Percentiles rank a stretch among this genome's conserved stretches.
Evolutionary conservation across 1,284 basidiomycete genomes (phyloP).

Genomic region (Neolentinus lepideus): DNA sequence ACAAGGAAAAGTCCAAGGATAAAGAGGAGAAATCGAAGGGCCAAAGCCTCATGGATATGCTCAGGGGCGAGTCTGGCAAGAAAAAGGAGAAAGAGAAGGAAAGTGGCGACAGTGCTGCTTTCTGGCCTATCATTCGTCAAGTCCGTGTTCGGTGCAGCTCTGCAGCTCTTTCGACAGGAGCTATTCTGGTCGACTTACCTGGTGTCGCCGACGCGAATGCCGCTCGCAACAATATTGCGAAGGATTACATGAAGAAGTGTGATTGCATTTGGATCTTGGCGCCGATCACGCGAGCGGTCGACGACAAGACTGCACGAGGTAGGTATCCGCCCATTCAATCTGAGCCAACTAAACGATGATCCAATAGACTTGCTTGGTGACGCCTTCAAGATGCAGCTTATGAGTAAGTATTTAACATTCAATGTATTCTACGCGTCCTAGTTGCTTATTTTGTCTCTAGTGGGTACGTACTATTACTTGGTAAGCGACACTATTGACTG

Average conservation of each 20-base stretch:
- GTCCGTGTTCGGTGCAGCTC: constrained; percentile 52
- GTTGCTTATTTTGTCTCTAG: constrained; percentile 10
- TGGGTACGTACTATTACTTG: constrained; percentile 19
- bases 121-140: constrained; percentile 57
- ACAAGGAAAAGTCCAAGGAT: constrained; percentile 30
- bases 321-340: neutral
- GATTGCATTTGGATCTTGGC: constrained; percentile 51
- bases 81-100: constrained; percentile 25
- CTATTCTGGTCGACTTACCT: constrained; percentile 52
- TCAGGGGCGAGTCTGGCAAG: constrained; percentile 16
- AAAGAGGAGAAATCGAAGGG: constrained; percentile 20
- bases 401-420: constrained; percentile 39
- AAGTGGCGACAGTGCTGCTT: constrained; percentile 33
- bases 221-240: constrained; percentile 47
- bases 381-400: constrained; percentile 52
- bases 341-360: neutral
- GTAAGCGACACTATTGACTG: neutral
- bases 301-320: constrained; percentile 55
- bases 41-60: constrained; percentile 15
- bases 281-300: constrained; percentile 47
- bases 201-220: constrained; percentile 58
- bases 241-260: constrained; percentile 55
- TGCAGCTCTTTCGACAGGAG: constrained; percentile 44
- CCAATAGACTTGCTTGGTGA: constrained; percentile 46
- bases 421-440: too few species aligned